A percentile compares a stretch with the other conserved stretches of the same genome.
phyloP scores from a whole-genome alignment of 2,329 filamentous ascomycete species.

The Sporothrix curviconia region DNA sequence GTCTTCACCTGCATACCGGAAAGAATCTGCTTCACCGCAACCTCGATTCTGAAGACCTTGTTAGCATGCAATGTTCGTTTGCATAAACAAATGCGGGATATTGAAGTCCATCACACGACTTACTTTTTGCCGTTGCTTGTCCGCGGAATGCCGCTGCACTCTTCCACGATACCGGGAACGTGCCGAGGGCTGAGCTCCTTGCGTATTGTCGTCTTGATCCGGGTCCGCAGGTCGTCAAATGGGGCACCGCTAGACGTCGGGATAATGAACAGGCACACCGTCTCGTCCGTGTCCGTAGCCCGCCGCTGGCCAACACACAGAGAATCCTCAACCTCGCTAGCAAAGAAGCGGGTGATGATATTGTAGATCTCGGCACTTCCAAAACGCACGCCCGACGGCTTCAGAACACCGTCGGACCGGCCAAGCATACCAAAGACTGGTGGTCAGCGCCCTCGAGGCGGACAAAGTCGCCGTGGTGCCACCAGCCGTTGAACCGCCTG shows the following conservation, averaged over 20 bases:
- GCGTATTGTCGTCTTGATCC: slow-evolving; percentile 63
- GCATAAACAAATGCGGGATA: background rate
- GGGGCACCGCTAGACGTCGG: slow-evolving; percentile 49
- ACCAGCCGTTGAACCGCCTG: slow-evolving; percentile 65
- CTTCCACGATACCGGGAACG: slow-evolving; percentile 76
- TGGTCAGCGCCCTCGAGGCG: slow-evolving; percentile 55
- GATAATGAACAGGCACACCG: slow-evolving; percentile 82
- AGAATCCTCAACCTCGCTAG: slow-evolving; percentile 71
- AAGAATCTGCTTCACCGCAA: slow-evolving; percentile 91
- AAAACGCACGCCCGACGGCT: slow-evolving; percentile 86
- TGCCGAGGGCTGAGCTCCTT: slow-evolving; percentile 81
- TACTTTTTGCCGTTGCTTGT: slow-evolving; percentile 95
- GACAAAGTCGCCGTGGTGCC: slow-evolving; percentile 96
- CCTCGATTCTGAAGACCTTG: slow-evolving; percentile 63
- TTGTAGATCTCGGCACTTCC: slow-evolving; percentile 96
- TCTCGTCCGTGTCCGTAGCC: slow-evolving; percentile 69
- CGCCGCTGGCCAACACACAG: slow-evolving; percentile 77
- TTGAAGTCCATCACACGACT: background rate
- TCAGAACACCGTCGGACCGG: slow-evolving; percentile 84
- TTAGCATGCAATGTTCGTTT: background rate
- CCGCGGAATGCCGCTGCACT: slow-evolving; percentile 77
- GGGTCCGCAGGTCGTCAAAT: slow-evolving; percentile 55
- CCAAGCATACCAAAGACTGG: slow-evolving; percentile 86
- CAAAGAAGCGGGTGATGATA: slow-evolving; percentile 78
- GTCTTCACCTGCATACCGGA: slow-evolving; percentile 82